Evolutionary conservation across 2,329 filamentous ascomycete species (phyloP).

Genomic region (Huntiella bhutanensis): DNA sequence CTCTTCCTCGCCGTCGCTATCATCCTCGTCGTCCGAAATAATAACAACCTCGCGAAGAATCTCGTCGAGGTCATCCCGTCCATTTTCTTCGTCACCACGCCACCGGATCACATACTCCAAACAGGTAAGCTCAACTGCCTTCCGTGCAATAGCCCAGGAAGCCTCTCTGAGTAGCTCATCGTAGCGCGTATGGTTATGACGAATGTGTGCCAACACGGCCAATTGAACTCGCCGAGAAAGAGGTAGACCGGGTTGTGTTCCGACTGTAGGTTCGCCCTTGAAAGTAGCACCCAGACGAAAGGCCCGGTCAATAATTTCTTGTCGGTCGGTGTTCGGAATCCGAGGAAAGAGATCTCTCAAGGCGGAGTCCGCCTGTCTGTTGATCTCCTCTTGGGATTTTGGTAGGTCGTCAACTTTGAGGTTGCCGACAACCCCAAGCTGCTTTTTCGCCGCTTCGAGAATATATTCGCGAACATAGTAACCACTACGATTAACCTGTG

Average conservation of each 20-base stretch:
- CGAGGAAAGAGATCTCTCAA: slow-evolving; percentile 45
- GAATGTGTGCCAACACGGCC: slow-evolving; percentile 46
- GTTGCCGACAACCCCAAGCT: slow-evolving; percentile 13
- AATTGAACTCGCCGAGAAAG: slow-evolving; percentile 44
- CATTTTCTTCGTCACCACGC: slow-evolving; percentile 52
- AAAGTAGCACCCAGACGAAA: slow-evolving; percentile 37
- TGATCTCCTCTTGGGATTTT: slow-evolving; percentile 37
- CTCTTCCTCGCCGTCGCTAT: slow-evolving; percentile 19
- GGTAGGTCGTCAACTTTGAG: slow-evolving; percentile 38
- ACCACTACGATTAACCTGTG: slow-evolving; percentile 39
- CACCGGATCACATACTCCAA: slow-evolving; percentile 50
- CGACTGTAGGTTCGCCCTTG: slow-evolving; percentile 37
- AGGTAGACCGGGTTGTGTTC: slow-evolving; percentile 34
- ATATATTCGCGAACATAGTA: slow-evolving; percentile 41
- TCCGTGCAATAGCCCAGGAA: slow-evolving; percentile 39
- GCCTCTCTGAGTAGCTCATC: slow-evolving; percentile 40
- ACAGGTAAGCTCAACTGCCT: slow-evolving; percentile 40
- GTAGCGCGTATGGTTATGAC: slow-evolving; percentile 48
- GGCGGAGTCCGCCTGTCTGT: slow-evolving; percentile 41
- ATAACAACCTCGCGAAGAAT: slow-evolving; percentile 48
- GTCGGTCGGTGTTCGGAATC: slow-evolving; percentile 45
- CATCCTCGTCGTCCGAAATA: slow-evolving; percentile 40
- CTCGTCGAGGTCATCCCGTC: slow-evolving; percentile 47
- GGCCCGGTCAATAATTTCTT: slow-evolving; percentile 41
- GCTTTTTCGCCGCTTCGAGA: slow-evolving; percentile 32